Evolutionary conservation across 371 early-diverging fungal species (phyloP), one percentile per base, ranked within the genome.

Genomic region (Rhizopus sp.): DNA sequence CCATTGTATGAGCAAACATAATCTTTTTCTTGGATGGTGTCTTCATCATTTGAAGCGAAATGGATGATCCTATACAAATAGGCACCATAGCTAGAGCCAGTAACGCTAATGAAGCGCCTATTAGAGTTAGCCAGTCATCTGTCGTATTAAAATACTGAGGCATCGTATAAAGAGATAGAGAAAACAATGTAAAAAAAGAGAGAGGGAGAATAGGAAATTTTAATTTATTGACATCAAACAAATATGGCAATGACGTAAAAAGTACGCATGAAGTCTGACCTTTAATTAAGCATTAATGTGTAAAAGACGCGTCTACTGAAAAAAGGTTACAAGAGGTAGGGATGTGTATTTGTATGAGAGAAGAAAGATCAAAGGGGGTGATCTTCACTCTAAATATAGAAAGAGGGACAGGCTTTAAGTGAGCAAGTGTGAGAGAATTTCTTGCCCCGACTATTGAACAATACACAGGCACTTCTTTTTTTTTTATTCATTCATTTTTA

Each of bases 21-120:
- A 39, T 40, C 32, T 15, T 29, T 32, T 44, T 39, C 16, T 38
- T 13, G 7, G 10, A 10, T 7, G 42, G 53, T 7, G 53, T 57
- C 9, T 48, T 49, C 39, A 53, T 38, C n/a, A 44, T 42, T 7
- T 23, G n/a, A 17, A 63, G 17, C 9, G 66, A 66, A 17, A 55
- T 41, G n/a, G 38, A 62, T 1, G 66, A 57, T 3, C 66, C 66
- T 33, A 54, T 31, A 1, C 42, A 48, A 17, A 62, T 62, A 23
- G 66, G 66, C 7, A 55, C 37, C 9, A 59, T 10, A 7, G 66
- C 62, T 7, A 66, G 42, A 10, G 50, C 15, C 10, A 66, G 32
- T 1, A 66, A 51, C 3, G 55, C 66, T 6, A 57, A 16, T 31
- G 62, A 59, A 15, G 66, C 66, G 50, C 17, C 7, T 66, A 59